These are phyloP conservation scores for Lepraria neglecta DNA, from an alignment of 495 filamentous ascomycete species.

Conservation along the genomic window DNA sequence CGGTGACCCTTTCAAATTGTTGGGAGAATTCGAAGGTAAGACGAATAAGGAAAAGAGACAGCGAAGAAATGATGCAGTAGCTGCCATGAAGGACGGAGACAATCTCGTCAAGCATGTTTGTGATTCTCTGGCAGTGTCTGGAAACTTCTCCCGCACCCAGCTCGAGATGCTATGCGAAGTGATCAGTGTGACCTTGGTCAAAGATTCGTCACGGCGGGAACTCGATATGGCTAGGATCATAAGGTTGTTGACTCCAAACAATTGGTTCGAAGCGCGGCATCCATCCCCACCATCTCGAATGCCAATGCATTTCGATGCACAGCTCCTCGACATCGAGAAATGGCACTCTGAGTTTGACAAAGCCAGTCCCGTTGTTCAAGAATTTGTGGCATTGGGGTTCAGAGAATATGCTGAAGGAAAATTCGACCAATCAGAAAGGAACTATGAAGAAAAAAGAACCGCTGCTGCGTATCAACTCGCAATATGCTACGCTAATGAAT, in stretches of 20 bases:
- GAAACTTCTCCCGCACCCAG: conserved; percentile 17
- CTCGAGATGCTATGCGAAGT: conserved; percentile 30
- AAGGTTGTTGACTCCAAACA: conserved; percentile 24
- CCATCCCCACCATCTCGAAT: conserved; percentile 23
- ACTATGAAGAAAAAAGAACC: conserved; percentile 19
- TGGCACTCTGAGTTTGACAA: conserved; percentile 27
- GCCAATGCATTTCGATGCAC: conserved; percentile 23
- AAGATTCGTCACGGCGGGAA: conserved; percentile 26
- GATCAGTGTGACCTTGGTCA: conserved; percentile 25
- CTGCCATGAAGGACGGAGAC: conserved; percentile 25
- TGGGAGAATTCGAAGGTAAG: conserved; percentile 23
- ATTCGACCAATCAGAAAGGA: conserved; percentile 20
- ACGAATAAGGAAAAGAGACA: conserved; percentile 23
- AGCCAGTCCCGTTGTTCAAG: conserved; percentile 24
- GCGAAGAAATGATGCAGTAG: conserved; percentile 25
- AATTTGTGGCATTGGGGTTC: conserved; percentile 22
- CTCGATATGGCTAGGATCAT: conserved; percentile 30
- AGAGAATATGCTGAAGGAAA: conserved; percentile 27
- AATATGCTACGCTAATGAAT: conserved; percentile 30
- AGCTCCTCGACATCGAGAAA: conserved; percentile 31
- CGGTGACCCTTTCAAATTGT: conserved; percentile 29
- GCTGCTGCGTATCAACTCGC: conserved; percentile 29
- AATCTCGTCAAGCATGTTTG: conserved; percentile 29
- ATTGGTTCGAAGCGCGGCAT: conserved; percentile 29
- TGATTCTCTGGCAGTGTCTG: conserved; percentile 25